Base-by-base conservation (phyloP, 2,329 filamentous ascomycete species). In the Macrophomina phaseolina region DNA sequence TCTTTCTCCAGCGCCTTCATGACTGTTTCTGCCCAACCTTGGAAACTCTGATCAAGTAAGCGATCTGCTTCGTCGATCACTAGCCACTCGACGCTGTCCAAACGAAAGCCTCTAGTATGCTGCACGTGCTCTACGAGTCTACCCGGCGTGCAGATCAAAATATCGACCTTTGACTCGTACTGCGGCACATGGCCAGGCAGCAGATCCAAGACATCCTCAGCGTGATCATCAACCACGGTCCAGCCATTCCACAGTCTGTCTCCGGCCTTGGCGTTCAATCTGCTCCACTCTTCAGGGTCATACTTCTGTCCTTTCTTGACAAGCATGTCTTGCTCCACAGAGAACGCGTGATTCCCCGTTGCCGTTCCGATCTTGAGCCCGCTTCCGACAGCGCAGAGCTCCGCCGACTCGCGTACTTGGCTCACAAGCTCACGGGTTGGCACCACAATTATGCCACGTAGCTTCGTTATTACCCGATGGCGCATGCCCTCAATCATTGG, bases 51-150 rank as follows among this genome's bases (percentile, higher is more conserved):
- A 51, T 94, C 91, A 5, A 98, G 85, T 12, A 98, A 82, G 75
- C 95, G 93, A 78, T 98, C 94, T 11, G 94, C 95, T 79, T 98
- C 94, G 73, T 98, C 94, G 53, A 97, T 91, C 2, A 97, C 87
- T 0, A 98, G 83, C 93, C 94, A 98, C 68, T 91, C 87, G 4
- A 97, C 83, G 74, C 91, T 85, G 66, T 91, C 87, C 28, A 98
- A 83, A 0, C 85, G 87, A 76, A 98, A 97, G 0, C 93, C 93
- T 3, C 88, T 87, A 0, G 94, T 98, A 68, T 90, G 89, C 69
- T 90, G 90, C 61, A 97, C 85, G 77, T 98, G 94, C 73, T 98
- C 94, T 4, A 98, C 93, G 0, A 98, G 86, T 69, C 94, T 88
- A 68, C 95, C 95, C 0, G 94, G 94, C 0, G 94, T 98, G 76